phyloP scores from a whole-genome alignment of 2,329 filamentous ascomycete species.

The Penicillium sp. region DNA sequence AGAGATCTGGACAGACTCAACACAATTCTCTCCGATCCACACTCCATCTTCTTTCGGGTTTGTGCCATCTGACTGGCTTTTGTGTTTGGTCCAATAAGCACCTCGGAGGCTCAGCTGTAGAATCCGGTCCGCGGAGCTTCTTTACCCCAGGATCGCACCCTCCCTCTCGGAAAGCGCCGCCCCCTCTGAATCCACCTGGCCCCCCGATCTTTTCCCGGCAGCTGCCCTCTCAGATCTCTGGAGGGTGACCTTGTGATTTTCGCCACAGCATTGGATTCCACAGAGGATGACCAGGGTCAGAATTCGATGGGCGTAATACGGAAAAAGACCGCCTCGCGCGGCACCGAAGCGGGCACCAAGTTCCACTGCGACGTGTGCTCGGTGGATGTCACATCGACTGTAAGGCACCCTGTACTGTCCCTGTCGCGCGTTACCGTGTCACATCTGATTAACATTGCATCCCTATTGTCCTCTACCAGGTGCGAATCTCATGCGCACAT shows the following conservation, averaged over 20 bases:
- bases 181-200: constrained; percentile 1
- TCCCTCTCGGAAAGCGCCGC: constrained; percentile 1
- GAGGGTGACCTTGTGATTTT: constrained; percentile 24
- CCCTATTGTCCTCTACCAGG: constrained; percentile 46
- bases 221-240: constrained; percentile 25
- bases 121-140: constrained; percentile 19
- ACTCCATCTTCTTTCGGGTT: too few species aligned
- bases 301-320: constrained; percentile 81
- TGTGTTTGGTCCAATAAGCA: too few species aligned
- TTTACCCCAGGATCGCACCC: constrained; percentile 14
- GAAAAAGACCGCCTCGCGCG: constrained; percentile 83
- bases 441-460: background rate
- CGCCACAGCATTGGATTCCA: constrained; percentile 29
- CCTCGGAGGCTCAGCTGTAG: too few species aligned
- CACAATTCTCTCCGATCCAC: too few species aligned
- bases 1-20: background rate
- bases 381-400: constrained; percentile 92
- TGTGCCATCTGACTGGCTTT: too few species aligned
- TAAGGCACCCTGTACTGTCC: constrained; percentile 41
- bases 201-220: constrained; percentile 1
- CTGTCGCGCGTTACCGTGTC: background rate
- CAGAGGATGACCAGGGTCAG: constrained; percentile 37
- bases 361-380: constrained; percentile 98
- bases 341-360: constrained; percentile 82
- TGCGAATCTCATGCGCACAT: constrained; percentile 89